Percentiles rank a stretch among this genome's conserved stretches.
Conservation (phyloP, 164 flowering plant species). For the Aristolochia fimbriata region DNA sequence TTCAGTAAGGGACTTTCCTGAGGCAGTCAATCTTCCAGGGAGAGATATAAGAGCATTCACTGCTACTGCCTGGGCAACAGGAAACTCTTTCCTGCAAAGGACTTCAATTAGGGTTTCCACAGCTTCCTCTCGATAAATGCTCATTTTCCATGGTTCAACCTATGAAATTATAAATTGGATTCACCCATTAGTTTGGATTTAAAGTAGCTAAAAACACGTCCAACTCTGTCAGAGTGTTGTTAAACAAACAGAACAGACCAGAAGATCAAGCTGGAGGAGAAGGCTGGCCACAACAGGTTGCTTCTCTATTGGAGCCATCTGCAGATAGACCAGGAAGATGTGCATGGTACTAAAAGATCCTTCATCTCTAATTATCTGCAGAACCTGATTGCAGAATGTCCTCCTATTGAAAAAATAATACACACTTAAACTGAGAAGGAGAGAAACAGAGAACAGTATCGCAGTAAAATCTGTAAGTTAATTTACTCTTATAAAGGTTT, state of each 20-base stretch:
- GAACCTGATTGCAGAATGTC: constrained; percentile 42
- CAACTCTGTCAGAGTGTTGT: not conserved
- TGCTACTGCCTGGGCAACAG: constrained; percentile 43
- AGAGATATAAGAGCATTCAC: constrained; percentile 47
- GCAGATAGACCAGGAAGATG: constrained; percentile 61
- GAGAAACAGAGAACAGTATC: too few relatives aligned
- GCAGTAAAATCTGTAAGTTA: too few relatives aligned
- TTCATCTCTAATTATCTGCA: constrained; percentile 55
- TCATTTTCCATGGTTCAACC: constrained; percentile 77
- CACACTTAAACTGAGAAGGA: too few relatives aligned
- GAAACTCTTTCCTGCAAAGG: constrained; percentile 46
- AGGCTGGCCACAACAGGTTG: constrained; percentile 56
- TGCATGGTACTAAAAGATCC: constrained; percentile 82
- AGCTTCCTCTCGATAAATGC: constrained; percentile 78
- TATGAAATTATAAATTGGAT: constrained; percentile 8
- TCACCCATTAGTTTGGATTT: not conserved
- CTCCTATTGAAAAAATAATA: constrained; percentile 32
- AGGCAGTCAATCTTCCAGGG: constrained; percentile 42
- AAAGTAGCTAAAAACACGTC: not conserved
- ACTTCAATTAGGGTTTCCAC: constrained; percentile 55
- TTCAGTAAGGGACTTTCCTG: constrained; percentile 38
- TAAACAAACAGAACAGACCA: constrained; percentile 31
- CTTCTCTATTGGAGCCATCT: constrained; percentile 75
- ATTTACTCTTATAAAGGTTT: too few relatives aligned
- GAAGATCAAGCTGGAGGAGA: constrained; percentile 75